Conservation (phyloP, 169 alveolate genomes). For the Theileria equi region DNA sequence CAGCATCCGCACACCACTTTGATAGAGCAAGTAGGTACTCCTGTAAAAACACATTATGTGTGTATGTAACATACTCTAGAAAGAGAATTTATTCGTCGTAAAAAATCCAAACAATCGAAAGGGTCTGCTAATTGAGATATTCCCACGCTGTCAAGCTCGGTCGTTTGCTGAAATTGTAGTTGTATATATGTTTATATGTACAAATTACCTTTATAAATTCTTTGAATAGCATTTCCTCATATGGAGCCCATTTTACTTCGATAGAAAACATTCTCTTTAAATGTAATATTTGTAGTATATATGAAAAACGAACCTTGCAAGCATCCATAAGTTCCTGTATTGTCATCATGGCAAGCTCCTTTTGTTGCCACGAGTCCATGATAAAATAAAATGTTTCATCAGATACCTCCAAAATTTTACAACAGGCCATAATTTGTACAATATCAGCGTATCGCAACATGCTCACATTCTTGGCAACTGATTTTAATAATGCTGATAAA, state of each 20-base stretch:
- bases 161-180: constrained; percentile 19
- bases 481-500: constrained; percentile 60
- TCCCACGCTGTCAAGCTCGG: constrained; percentile 60
- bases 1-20: constrained; percentile 77
- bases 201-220: constrained; percentile 59
- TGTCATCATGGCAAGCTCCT: constrained; percentile 70
- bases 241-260: constrained; percentile 46
- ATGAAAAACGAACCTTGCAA: constrained; percentile 1
- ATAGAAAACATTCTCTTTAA: constrained; percentile 6
- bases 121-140: constrained; percentile 72
- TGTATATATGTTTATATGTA: constrained; percentile 23
- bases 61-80: constrained; percentile 39
- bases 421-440: constrained; percentile 61
- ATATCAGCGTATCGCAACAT: constrained; percentile 62
- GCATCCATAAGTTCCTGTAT: constrained; percentile 72
- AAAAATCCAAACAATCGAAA: constrained; percentile 66
- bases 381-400: constrained; percentile 69
- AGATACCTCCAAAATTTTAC: constrained; percentile 57
- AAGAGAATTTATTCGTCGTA: constrained; percentile 10
- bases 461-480: constrained; percentile 63
- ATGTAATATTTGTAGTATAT: not conserved
- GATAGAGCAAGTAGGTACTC: constrained; percentile 67
- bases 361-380: constrained; percentile 71
- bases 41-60: constrained; percentile 3
- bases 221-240: constrained; percentile 34